These are phyloP conservation scores for Vinca major DNA, from an alignment of 305 asterid species.

Conservation along the genomic window DNA sequence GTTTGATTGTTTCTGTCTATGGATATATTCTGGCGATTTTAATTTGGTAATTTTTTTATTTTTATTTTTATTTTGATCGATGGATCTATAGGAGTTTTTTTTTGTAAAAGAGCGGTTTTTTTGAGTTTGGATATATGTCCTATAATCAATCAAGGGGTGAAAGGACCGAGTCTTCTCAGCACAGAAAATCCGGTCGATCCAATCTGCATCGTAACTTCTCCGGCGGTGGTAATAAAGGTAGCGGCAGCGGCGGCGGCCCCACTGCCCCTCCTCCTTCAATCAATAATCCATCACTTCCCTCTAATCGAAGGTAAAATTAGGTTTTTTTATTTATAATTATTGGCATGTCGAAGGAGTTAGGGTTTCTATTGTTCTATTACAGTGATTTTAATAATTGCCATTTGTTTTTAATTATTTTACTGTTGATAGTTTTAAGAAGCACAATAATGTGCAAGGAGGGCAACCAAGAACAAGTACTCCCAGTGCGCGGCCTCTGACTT, in stretches of 20 bases:
- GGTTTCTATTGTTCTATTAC: constrained; percentile 26
- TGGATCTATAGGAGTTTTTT: constrained; percentile 35
- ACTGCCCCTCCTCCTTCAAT: constrained; percentile 39
- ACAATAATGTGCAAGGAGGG: constrained; percentile 56
- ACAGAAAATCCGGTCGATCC: constrained; percentile 56
- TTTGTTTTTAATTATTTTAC: constrained; percentile 5
- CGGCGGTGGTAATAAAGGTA: constrained; percentile 39
- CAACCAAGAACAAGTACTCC: constrained; percentile 36
- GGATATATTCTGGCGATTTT: constrained; percentile 5
- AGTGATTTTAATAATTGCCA: constrained; percentile 8
- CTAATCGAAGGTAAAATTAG: constrained; percentile 27
- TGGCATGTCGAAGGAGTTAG: constrained; percentile 21
- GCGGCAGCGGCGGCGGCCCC: constrained; percentile 55
- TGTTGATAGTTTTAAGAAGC: constrained; percentile 47
- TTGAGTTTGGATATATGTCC: constrained; percentile 34
- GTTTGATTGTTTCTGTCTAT: constrained; percentile 3
- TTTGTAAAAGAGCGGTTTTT: constrained; percentile 22
- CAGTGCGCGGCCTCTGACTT: constrained; percentile 30
- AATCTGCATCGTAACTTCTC: constrained; percentile 49
- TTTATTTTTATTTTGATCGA: constrained; percentile 37
- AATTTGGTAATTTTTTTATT: constrained; percentile 1
- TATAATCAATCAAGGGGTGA: constrained; percentile 25
- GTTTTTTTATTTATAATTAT: constrained; percentile 3
- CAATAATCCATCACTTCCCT: constrained; percentile 23
- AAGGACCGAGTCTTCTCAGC: constrained; percentile 48